Base-by-base conservation (phyloP, 768 basidiomycete species). In the Calocybe gangraenosa region DNA sequence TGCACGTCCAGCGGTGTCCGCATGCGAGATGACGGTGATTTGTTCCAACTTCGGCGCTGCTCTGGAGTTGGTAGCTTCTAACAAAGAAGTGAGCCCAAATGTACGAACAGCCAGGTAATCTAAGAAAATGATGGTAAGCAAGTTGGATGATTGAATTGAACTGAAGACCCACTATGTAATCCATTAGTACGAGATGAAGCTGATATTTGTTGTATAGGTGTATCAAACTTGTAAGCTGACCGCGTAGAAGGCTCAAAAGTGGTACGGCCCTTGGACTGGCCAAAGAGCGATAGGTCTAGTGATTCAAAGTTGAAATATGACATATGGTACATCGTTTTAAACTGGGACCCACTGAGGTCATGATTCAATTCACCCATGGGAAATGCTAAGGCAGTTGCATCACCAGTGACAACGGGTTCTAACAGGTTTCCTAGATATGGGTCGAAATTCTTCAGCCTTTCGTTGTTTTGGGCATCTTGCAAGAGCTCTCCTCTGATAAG, bases 191-290 rank as follows among this genome's bases (percentile, higher is more conserved):
- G 20, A 37, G 17, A 51, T 2, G 70, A 65, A n/a, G 70, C 56
- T 4, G 64, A 60, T 37, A 89, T 66, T 52, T 90, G 87, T 42
- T 71, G 69, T 42, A 91, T 85, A 10, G 87, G 85, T 2, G 86
- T 87, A 15, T 74, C 63, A 48, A 87, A 87, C 2, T 64, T 63
- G 48, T 65, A 64, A 5, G 67, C 57, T 3, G 80, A 67, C 3
- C 51, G 62, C 2, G 67, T 67, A 33, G 58, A 60, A 2, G 81
- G 74, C 32, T 59, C 70, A 36, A 75, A 73, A 19, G 54, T 37
- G 14, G 67, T 50, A 6, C 35, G 50, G 6, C 58, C 52, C 19
- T 51, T 54, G 35, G 53, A 58, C 32, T 63, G 75, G 64, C 1
- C 59, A 65, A 55, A 46, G 2, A 46, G 40, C 7, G 56, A 55